Conservation (phyloP, 1,139 yeast species). For the Geotrichum citri-aurantii region DNA sequence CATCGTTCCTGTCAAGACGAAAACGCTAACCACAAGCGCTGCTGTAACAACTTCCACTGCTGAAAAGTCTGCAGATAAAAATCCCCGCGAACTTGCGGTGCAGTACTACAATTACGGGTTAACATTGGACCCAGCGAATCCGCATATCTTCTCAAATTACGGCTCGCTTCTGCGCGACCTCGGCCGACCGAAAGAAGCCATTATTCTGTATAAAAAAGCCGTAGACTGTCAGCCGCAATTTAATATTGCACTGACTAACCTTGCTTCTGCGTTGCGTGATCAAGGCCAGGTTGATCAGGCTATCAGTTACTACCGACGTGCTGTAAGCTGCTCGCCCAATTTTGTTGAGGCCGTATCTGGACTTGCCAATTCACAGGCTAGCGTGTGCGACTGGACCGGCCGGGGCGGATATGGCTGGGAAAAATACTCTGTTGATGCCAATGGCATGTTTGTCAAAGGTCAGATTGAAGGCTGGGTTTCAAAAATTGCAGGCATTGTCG, state of each 20-base stretch:
- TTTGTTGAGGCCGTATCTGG: slow-evolving; percentile 36
- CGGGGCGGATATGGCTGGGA: slow-evolving; percentile 35
- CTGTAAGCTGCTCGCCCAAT: slow-evolving; percentile 30
- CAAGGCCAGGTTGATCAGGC: slow-evolving; percentile 34
- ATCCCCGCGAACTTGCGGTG: slow-evolving; percentile 24
- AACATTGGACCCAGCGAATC: slow-evolving; percentile 32
- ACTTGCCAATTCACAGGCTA: slow-evolving; percentile 31
- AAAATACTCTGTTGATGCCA: slow-evolving; percentile 27
- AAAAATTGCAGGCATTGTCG: slow-evolving; percentile 26
- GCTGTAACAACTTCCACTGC: slow-evolving; percentile 18
- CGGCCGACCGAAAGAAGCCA: slow-evolving; percentile 31
- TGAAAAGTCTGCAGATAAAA: slow-evolving; percentile 14
- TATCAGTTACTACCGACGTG: slow-evolving; percentile 30
- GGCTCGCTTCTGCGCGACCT: slow-evolving; percentile 35
- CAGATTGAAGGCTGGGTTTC: slow-evolving; percentile 31
- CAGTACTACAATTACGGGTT: slow-evolving; percentile 34
- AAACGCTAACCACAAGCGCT: slow-evolving; percentile 7
- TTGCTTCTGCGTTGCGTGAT: slow-evolving; percentile 34
- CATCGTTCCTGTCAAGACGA: slow-evolving; percentile 1
- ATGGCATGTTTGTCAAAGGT: slow-evolving; percentile 26
- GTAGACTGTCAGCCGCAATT: slow-evolving; percentile 33
- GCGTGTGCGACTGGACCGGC: slow-evolving; percentile 36
- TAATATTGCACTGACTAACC: slow-evolving; percentile 34
- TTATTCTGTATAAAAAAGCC: slow-evolving; percentile 33
- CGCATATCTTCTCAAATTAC: slow-evolving; percentile 35